These are phyloP conservation scores for Penicillium macrosclerotiorum DNA, from an alignment of 495 filamentous ascomycete species.

Conservation along the genomic window DNA sequence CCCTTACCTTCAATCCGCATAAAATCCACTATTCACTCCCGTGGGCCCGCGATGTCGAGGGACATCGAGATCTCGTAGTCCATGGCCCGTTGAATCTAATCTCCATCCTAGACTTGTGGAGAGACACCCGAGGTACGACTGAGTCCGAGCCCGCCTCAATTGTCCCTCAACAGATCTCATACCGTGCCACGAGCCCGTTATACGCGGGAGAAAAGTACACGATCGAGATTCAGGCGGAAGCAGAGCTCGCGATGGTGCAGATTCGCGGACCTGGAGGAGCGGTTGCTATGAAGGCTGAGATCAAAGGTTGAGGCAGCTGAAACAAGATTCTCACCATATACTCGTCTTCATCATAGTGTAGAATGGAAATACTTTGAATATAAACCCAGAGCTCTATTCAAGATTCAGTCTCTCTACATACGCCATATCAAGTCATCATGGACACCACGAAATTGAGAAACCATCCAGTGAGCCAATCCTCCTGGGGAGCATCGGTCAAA, in stretches of 20 bases:
- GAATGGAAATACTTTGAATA: no score
- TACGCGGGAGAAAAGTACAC: conserved; percentile 56
- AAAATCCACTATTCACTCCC: conserved; percentile 67
- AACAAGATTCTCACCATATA: no score
- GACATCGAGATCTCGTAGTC: conserved; percentile 58
- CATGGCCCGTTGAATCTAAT: conserved; percentile 65
- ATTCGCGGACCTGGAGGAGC: conserved; percentile 41
- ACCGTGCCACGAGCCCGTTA: conserved; percentile 58
- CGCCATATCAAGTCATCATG: no score
- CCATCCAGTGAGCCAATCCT: no score
- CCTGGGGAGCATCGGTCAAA: no score
- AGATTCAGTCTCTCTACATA: no score
- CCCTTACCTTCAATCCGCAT: conserved; percentile 70
- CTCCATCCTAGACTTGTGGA: conserved; percentile 63
- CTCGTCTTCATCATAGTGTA: no score
- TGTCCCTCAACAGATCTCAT: conserved; percentile 50
- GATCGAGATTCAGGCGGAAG: conserved; percentile 40
- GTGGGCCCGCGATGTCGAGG: conserved; percentile 59
- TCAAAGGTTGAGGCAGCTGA: conserved; percentile 23
- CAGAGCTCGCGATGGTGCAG: conserved; percentile 27
- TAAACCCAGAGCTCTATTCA: no score
- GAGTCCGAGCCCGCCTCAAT: conserved; percentile 13
- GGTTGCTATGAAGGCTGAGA: conserved; percentile 49
- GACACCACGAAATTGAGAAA: no score
- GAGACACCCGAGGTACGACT: conserved; percentile 36